Conservation (phyloP, 805 yeast species). For the Pichia occidentalis region DNA sequence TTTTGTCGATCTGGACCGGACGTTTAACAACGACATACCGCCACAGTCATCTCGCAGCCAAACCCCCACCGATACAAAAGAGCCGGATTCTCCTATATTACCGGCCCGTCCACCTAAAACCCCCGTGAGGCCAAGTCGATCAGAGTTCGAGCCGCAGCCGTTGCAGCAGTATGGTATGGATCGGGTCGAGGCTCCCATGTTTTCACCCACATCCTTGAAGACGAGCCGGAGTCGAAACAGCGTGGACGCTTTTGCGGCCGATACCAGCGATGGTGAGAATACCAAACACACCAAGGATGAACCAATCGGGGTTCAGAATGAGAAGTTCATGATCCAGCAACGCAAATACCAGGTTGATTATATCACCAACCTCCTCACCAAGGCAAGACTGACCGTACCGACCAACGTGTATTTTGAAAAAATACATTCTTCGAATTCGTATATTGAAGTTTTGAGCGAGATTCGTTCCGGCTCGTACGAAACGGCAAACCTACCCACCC, state of each 20-base stretch:
- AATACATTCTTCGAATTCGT: slow-evolving; percentile 17
- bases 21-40: not conserved
- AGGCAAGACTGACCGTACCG: slow-evolving; percentile 12
- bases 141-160: slow-evolving; percentile 1
- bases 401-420: slow-evolving; percentile 17
- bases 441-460: slow-evolving; percentile 22
- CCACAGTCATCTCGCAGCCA: too few relatives aligned
- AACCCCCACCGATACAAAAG: too few relatives aligned
- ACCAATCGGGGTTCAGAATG: not conserved
- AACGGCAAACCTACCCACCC: slow-evolving; percentile 15
- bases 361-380: slow-evolving; percentile 11
- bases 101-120: slow-evolving; percentile 2
- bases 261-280: not conserved
- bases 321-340: slow-evolving; percentile 10
- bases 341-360: slow-evolving; percentile 16
- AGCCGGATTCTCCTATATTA: not conserved
- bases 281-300: not conserved
- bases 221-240: not conserved
- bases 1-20: not conserved
- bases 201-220: slow-evolving; percentile 9
- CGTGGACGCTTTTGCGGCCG: not conserved
- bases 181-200: slow-evolving; percentile 6
- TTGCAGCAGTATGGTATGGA: slow-evolving; percentile 13
- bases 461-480: slow-evolving; percentile 16
- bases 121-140: not conserved